Percentiles rank a stretch among this genome's conserved stretches.
These are phyloP conservation scores for Coemansia sp. DNA, from an alignment of 192 early-diverging fungal species.

Conservation along the genomic window DNA sequence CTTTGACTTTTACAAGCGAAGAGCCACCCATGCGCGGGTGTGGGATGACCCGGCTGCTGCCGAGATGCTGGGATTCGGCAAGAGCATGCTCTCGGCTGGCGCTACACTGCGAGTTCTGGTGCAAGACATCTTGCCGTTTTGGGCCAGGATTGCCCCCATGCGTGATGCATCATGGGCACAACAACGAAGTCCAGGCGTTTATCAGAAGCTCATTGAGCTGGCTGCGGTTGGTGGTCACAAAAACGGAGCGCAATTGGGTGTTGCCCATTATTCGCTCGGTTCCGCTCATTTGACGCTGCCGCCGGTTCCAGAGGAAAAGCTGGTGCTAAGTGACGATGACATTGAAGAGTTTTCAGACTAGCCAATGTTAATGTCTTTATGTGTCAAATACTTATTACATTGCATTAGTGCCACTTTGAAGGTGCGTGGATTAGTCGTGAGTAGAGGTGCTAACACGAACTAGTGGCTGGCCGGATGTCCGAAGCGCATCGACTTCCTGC, in stretches of 20 bases:
- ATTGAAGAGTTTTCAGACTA: conserved; percentile 48
- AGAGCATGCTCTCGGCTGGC: conserved; percentile 3
- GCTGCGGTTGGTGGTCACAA: not conserved
- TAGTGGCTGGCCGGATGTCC: conserved; percentile 18
- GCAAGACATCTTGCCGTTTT: conserved; percentile 26
- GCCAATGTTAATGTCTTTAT: not conserved
- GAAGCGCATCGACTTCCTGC: conserved; percentile 13
- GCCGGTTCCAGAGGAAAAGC: conserved; percentile 10
- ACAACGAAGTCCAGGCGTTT: conserved; percentile 1
- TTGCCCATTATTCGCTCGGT: not conserved
- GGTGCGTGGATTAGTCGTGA: not conserved
- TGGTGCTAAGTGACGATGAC: conserved; percentile 48
- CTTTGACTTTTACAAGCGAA: conserved; percentile 31
- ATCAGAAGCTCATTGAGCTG: not conserved
- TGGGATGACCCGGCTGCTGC: conserved; percentile 6
- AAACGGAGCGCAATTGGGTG: not conserved
- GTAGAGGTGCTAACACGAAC: not conserved
- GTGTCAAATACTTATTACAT: not conserved
- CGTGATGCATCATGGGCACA: not conserved
- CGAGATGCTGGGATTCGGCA: conserved; percentile 11
- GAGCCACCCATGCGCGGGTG: conserved; percentile 2
- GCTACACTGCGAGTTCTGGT: not conserved
- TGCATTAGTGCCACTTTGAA: not conserved
- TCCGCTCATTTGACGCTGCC: not conserved
- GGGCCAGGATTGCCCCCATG: conserved; percentile 14